Base-by-base conservation (phyloP, 768 basidiomycete species). In the Tubosaeta brunneosetosa region DNA sequence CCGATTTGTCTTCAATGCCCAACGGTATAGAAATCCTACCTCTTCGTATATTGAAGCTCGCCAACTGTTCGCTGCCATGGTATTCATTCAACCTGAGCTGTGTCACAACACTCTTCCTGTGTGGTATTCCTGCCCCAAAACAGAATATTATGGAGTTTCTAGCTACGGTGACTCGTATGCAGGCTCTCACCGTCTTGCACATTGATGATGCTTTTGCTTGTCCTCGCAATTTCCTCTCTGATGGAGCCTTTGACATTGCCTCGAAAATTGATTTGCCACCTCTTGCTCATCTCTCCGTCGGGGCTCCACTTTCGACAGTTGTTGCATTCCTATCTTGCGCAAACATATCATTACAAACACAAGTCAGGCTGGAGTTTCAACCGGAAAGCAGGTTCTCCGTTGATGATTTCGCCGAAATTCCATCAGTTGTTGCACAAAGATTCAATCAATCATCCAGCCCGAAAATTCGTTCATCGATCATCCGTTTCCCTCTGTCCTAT, bases 31-130 rank as follows among this genome's bases (percentile, higher is more conserved):
- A n/a, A 2, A 37, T 8, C 14, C 16, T 16, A 17, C 16, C n/a
- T 37, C 37, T 37, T 4, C 16, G n/a, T 8, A 37, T 17, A 37
- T 8, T 37, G 37, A 37, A 6, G 37, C 37, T 37, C n/a, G 13
- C 6, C 16, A n/a, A n/a, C 8, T 37, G 37, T n/a, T 16, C 37
- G 4, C 6, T 37, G 37, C 37, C 37, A n/a, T 37, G 37, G 37
- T n/a, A 37, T 17, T 17, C 14, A 13, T 13, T 37, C 32, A 25
- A 13, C 36, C 31, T 48, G 44, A 43, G 44, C 31, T 59, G 65
- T 34, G 66, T 78, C 13, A 70, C 67, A 11, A 61, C 64, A 43
- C 65, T 79, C 31, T 64, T 60, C 37, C 56, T 78, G 3, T 50
- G 62, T 12, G n/a, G 61, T 32, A 38, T 69, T 6, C 53, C 66